These are phyloP conservation scores for Mangifera indica DNA, from an alignment of 345 rosid genomes.

Conservation along the genomic window DNA sequence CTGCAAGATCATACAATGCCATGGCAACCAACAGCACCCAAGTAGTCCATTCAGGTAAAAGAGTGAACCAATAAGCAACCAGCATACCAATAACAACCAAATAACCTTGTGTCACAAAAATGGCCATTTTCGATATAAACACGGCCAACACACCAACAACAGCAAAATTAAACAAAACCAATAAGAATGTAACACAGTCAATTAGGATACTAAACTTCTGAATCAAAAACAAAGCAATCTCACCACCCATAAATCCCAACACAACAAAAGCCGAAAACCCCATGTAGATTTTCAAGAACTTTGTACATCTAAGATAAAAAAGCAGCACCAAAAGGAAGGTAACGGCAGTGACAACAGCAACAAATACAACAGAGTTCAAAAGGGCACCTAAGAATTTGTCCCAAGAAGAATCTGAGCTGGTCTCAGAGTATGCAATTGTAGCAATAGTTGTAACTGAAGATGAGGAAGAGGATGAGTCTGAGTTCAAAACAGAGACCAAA, in stretches of 20 bases:
- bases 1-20: constrained; percentile 88
- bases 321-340: constrained; percentile 84
- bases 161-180: constrained; percentile 71
- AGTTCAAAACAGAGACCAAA: constrained; percentile 63
- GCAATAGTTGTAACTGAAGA: constrained; percentile 54
- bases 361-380: constrained; percentile 76
- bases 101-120: constrained; percentile 76
- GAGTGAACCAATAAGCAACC: constrained; percentile 91
- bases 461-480: constrained; percentile 50
- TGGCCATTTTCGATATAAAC: constrained; percentile 83
- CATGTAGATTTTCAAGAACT: constrained; percentile 70
- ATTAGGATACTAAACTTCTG: constrained; percentile 55
- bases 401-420: constrained; percentile 74
- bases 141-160: constrained; percentile 86
- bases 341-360: constrained; percentile 64
- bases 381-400: constrained; percentile 81
- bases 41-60: constrained; percentile 94
- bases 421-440: constrained; percentile 74
- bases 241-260: constrained; percentile 79
- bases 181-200: constrained; percentile 60
- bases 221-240: constrained; percentile 53
- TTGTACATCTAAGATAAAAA: constrained; percentile 78
- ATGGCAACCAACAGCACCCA: constrained; percentile 82
- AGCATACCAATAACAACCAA: constrained; percentile 79
- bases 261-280: constrained; percentile 87